phyloP scores from a whole-genome alignment of 2,329 filamentous ascomycete genomes.

The Ascochyta koolunga region DNA sequence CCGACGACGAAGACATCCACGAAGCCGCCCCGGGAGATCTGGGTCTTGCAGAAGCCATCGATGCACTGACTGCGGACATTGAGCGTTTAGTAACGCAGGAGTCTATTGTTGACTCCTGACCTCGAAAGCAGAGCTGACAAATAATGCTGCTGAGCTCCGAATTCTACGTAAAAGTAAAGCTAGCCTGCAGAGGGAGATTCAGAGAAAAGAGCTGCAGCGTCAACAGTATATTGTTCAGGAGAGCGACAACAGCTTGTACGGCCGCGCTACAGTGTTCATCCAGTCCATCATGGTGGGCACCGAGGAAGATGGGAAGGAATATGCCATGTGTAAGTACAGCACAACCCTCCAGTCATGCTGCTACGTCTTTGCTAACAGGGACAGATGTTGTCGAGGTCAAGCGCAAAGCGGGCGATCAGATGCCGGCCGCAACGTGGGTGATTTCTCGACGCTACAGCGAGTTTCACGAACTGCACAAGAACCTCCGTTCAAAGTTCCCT shows the following conservation, averaged over 20 bases:
- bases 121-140: constrained; percentile 93
- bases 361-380: not conserved
- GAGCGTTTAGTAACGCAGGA: constrained; percentile 88
- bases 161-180: constrained; percentile 93
- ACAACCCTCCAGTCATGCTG: not conserved
- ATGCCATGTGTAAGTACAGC: constrained; percentile 71
- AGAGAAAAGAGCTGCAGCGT: constrained; percentile 90
- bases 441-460: constrained; percentile 95
- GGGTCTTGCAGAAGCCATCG: constrained; percentile 90
- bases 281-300: constrained; percentile 91
- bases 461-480: constrained; percentile 94
- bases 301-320: constrained; percentile 92
- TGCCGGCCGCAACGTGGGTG: constrained; percentile 94
- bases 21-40: constrained; percentile 94
- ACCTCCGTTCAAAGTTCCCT: constrained; percentile 80
- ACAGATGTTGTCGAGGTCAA: constrained; percentile 85
- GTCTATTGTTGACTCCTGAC: constrained; percentile 90
- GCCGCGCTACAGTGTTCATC: constrained; percentile 86
- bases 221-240: constrained; percentile 98
- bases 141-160: constrained; percentile 90
- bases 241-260: constrained; percentile 95
- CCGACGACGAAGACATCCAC: constrained; percentile 82
- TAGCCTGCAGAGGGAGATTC: constrained; percentile 89
- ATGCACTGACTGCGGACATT: constrained; percentile 85
- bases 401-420: constrained; percentile 88